A percentile compares a stretch with the other conserved stretches of the same genome.
phyloP scores from a whole-genome alignment of 2,329 filamentous ascomycete species.

The Coleophoma crateriformis region DNA sequence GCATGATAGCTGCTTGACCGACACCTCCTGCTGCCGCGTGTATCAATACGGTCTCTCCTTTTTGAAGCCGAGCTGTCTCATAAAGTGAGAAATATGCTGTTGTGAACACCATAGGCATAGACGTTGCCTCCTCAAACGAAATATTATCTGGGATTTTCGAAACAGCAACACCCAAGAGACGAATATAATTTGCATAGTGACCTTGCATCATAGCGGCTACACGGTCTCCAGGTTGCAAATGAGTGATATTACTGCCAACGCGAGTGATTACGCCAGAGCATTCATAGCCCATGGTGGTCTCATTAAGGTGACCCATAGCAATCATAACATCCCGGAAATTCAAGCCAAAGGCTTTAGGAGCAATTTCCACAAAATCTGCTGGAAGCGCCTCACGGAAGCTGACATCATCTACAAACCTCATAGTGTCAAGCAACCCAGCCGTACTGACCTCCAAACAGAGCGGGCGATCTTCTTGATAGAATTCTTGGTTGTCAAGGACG shows the following conservation, averaged over 20 bases:
- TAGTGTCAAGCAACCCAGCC: constrained; percentile 8
- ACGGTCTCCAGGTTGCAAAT: constrained; percentile 7
- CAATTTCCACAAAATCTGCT: constrained; percentile 29
- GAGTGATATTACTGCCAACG: constrained; percentile 3
- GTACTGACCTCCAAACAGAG: constrained; percentile 1
- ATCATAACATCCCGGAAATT: constrained; percentile 39
- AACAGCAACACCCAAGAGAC: constrained; percentile 12
- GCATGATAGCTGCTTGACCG: constrained; percentile 25
- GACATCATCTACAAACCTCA: constrained; percentile 8
- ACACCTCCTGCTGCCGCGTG: constrained; percentile 25
- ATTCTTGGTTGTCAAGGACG: not conserved
- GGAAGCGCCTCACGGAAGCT: not conserved
- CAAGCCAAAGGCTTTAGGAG: constrained; percentile 28
- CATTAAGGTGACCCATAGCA: constrained; percentile 20
- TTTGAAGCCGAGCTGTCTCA: constrained; percentile 7
- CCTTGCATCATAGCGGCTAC: constrained; percentile 17
- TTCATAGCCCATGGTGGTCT: constrained; percentile 5
- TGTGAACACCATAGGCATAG: constrained; percentile 7
- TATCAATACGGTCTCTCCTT: constrained; percentile 23
- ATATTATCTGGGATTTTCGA: constrained; percentile 4
- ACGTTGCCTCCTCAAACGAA: constrained; percentile 9
- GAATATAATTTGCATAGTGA: constrained; percentile 28
- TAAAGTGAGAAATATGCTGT: constrained; percentile 11
- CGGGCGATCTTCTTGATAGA: not conserved
- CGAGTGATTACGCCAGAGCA: constrained; percentile 7